phyloP scores from a whole-genome alignment of 352 stramenopile genomes.

The Globisporangium perplexum region DNA sequence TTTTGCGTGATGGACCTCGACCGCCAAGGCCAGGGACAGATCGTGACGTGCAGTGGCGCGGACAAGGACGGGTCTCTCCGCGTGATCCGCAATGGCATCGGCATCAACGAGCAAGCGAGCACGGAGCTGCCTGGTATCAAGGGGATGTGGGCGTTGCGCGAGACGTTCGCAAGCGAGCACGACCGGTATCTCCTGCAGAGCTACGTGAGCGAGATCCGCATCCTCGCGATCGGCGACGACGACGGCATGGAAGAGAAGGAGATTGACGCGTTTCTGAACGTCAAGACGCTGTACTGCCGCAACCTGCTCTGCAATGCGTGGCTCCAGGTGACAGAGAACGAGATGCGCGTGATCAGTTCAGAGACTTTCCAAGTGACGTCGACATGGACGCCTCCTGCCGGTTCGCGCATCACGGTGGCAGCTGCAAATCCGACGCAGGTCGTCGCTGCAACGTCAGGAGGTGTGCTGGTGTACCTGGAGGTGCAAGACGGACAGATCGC shows the following conservation, averaged over 20 bases:
- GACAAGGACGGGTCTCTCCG: constrained; percentile 95
- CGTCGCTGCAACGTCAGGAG: constrained; percentile 87
- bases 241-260: constrained; percentile 91
- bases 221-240: constrained; percentile 90
- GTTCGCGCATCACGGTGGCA: constrained; percentile 75
- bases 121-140: constrained; percentile 97
- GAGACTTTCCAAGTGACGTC: constrained; percentile 53
- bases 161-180: constrained; percentile 78
- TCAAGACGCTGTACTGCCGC: constrained; percentile 91
- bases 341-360: constrained; percentile 87
- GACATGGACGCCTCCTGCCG: constrained; percentile 68
- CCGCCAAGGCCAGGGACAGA: constrained; percentile 91
- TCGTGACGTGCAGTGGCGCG: constrained; percentile 95
- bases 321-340: constrained; percentile 93
- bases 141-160: constrained; percentile 95
- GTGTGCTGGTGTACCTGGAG: constrained; percentile 89
- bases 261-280: constrained; percentile 79
- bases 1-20: constrained; percentile 97
- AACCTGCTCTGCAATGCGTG: constrained; percentile 87
- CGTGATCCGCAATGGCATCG: constrained; percentile 98
- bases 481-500: constrained; percentile 53
- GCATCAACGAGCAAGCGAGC: constrained; percentile 94
- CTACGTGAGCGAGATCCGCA: constrained; percentile 94
- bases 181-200: constrained; percentile 96
- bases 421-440: constrained; percentile 90